Evolutionary conservation across 805 yeast species (phyloP).

Genomic region (Metschnikowia rubicola): DNA sequence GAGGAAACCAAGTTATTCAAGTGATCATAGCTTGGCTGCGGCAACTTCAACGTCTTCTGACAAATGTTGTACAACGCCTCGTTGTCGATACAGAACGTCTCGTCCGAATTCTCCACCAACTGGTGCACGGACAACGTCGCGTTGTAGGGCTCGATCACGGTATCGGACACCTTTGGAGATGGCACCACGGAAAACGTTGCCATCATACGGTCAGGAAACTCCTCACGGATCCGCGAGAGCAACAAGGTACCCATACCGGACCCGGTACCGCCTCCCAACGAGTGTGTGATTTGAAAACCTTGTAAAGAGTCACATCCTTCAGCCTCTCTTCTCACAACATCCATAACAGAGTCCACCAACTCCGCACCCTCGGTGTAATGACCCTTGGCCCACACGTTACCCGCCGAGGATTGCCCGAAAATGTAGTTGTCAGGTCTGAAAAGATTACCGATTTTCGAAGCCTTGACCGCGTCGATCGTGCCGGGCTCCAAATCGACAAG

Average conservation of each 20-base stretch:
- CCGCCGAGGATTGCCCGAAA: constrained; percentile 89
- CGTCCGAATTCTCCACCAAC: constrained; percentile 86
- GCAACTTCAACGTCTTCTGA: constrained; percentile 77
- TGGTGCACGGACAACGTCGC: constrained; percentile 90
- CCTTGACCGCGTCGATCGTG: constrained; percentile 79
- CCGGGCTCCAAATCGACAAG: constrained; percentile 93
- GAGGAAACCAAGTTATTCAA: constrained; percentile 80
- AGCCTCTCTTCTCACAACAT: constrained; percentile 88
- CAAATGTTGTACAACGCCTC: constrained; percentile 91
- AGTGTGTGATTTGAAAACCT: constrained; percentile 80
- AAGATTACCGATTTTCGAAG: constrained; percentile 76
- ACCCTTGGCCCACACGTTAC: constrained; percentile 97
- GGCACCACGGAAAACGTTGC: constrained; percentile 94
- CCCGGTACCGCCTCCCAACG: constrained; percentile 82
- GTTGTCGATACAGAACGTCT: constrained; percentile 92
- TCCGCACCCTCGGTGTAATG: constrained; percentile 97
- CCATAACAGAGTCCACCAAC: constrained; percentile 84
- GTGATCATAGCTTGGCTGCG: constrained; percentile 74
- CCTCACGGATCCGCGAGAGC: constrained; percentile 83
- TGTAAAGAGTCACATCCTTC: constrained; percentile 90
- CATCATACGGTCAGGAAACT: constrained; percentile 93
- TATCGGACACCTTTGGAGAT: constrained; percentile 85
- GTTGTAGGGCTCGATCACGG: constrained; percentile 93
- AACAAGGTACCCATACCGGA: constrained; percentile 94
- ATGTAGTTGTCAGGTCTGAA: constrained; percentile 92